phyloP scores from a whole-genome alignment of 805 yeast genomes.

The Suhomyces prunicola region DNA sequence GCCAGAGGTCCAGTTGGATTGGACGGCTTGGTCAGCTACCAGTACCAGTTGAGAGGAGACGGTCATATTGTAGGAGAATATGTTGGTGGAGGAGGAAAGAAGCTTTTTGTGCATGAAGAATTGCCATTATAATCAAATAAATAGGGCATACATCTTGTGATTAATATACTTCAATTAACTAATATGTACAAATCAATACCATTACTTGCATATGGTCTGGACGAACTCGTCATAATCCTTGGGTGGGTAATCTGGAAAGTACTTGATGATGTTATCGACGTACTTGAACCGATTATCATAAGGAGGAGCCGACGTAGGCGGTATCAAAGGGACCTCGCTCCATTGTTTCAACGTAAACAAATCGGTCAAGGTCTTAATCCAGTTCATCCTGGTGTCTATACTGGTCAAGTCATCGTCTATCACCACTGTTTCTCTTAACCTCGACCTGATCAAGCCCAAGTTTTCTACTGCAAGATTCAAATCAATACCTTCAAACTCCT shows the following conservation, averaged over 20 bases:
- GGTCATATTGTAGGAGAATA: constrained; percentile 95
- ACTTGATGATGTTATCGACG: constrained; percentile 41
- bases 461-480: constrained; percentile 60
- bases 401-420: constrained; percentile 45
- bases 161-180: not conserved
- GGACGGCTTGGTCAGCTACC: constrained; percentile 95
- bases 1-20: constrained; percentile 99
- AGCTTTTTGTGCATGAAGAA: constrained; percentile 72
- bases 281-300: constrained; percentile 14
- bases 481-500: constrained; percentile 40
- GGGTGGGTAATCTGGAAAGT: constrained; percentile 53
- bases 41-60: constrained; percentile 85
- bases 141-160: no score
- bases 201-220: constrained; percentile 2
- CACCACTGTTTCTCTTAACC: constrained; percentile 43
- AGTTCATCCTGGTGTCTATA: constrained; percentile 63
- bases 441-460: constrained; percentile 53
- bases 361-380: constrained; percentile 69
- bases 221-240: constrained; percentile 13
- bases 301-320: constrained; percentile 16
- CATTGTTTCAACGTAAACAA: constrained; percentile 55
- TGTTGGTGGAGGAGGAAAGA: constrained; percentile 86
- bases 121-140: constrained; percentile 15
- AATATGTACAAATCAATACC: not conserved
- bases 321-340: constrained; percentile 42